Evolutionary conservation across 2,329 filamentous ascomycete genomes (phyloP), one percentile per base, ranked within the genome.

Genomic region (Colletotrichum simmondsii): DNA sequence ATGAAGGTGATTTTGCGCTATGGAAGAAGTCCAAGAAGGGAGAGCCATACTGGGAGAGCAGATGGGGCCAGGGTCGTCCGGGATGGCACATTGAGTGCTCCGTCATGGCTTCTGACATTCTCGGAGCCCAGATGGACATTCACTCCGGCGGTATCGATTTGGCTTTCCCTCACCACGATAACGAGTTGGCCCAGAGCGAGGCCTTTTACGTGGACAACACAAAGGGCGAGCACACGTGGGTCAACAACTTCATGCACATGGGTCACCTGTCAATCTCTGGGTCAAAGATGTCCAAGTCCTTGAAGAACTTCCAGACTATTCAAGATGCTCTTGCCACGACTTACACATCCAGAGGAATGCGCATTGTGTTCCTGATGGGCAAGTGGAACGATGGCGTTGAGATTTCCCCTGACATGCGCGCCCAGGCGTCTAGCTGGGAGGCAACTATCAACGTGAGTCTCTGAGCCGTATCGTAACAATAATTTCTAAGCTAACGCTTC

Each of bases 61-160:
- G 92, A 4, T 98, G 96, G 95, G 95, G 96, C 5, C 88, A 92
- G 68, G 95, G 95, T 5, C 88, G 96, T 57, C 96, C 96, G 1
- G 96, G 96, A 22, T 98, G 96, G 96, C 96, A 98, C 80, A 98
- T 98, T 78, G 95, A 98, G 85, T 98, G 96, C 90, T 95, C 93
- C 1, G 95, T 95, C 19, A 98, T 98, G 96, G 95, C 95, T 0
- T 96, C 94, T 2, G 94, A 95, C 75, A 89, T 95, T n/a, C 85
- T 98, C 1, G 95, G 95, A 5, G 88, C 91, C 32, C 89, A 92
- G 74, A 95, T 98, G 87, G 96, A 98, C 81, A 94, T 98, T 66
- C 96, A 98, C 82, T 97, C 94, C 26, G 95, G 96, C 32, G 96
- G 96, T 71, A 93, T 98, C 73, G 96, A 98, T 81, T 88, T 98